phyloP scores from a whole-genome alignment of 495 filamentous ascomycete genomes.

The Hamigera avellanea region DNA sequence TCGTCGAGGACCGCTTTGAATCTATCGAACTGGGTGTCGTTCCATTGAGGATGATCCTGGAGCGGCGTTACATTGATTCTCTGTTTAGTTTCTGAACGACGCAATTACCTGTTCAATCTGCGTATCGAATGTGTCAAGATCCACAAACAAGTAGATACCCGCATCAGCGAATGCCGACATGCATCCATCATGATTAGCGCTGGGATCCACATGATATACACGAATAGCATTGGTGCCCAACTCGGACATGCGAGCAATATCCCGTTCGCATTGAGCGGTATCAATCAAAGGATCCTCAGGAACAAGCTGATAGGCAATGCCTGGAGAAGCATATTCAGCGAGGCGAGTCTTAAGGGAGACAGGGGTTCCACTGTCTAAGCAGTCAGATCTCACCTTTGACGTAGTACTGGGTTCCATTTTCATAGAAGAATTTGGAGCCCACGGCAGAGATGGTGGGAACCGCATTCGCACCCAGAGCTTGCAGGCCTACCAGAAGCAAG shows the following conservation, averaged over 20 bases:
- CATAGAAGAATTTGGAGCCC: conserved; percentile 78
- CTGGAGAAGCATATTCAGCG: conserved; percentile 26
- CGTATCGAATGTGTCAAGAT: conserved; percentile 75
- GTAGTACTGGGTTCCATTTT: conserved; percentile 66
- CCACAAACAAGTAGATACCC: conserved; percentile 75
- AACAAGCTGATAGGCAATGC: conserved; percentile 59
- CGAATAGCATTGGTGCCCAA: conserved; percentile 78
- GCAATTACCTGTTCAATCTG: conserved; percentile 57
- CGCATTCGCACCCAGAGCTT: conserved; percentile 15
- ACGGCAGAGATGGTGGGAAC: conserved; percentile 51
- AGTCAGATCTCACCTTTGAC: conserved; percentile 54
- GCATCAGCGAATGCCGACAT: conserved; percentile 46
- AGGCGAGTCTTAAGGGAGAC: neutral
- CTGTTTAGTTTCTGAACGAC: neutral
- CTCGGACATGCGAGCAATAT: conserved; percentile 66
- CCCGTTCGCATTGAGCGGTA: conserved; percentile 63
- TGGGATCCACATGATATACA: conserved; percentile 75
- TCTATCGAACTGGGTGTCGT: conserved; percentile 48
- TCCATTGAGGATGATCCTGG: conserved; percentile 47
- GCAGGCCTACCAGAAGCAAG: conserved; percentile 20
- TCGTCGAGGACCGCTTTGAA: conserved; percentile 66
- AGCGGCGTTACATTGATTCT: neutral
- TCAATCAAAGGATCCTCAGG: conserved; percentile 66
- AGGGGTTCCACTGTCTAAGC: neutral
- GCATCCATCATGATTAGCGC: conserved; percentile 53